Percentiles rank a stretch among this genome's conserved stretches.
phyloP scores from a whole-genome alignment of 2,329 filamentous ascomycete genomes.

The Aspergillus jensenii region DNA sequence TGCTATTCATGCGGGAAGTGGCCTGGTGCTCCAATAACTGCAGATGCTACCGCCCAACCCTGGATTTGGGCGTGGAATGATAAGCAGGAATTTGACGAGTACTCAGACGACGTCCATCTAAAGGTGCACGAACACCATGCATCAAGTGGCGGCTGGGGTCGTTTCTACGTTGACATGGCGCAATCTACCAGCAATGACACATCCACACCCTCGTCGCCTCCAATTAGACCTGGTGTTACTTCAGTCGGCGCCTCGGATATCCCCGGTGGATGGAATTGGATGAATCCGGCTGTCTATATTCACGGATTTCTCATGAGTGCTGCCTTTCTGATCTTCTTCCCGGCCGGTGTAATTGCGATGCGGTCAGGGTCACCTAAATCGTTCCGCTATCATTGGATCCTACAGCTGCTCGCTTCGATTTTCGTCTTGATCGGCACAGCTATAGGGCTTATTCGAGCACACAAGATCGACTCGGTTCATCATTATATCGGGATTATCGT shows the following conservation, averaged over 20 bases:
- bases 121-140: slow-evolving; percentile 1
- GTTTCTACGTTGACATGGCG: slow-evolving; percentile 13
- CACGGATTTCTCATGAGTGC: slow-evolving; percentile 10
- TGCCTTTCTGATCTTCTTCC: slow-evolving; percentile 8
- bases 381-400: slow-evolving; percentile 10
- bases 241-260: slow-evolving; percentile 4
- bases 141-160: slow-evolving; percentile 5
- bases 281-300: neutral
- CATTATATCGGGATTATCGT: slow-evolving; percentile 6
- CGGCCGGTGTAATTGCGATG: slow-evolving; percentile 7
- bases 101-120: slow-evolving; percentile 3
- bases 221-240: neutral
- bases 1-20: slow-evolving; percentile 11
- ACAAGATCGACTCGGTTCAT: slow-evolving; percentile 1
- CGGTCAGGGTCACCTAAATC: slow-evolving; percentile 5
- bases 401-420: slow-evolving; percentile 5
- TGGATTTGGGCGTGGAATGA: slow-evolving; percentile 15
- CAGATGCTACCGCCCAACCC: slow-evolving; percentile 1
- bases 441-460: slow-evolving; percentile 3
- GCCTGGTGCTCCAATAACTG: slow-evolving; percentile 2
- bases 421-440: slow-evolving; percentile 1
- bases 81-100: neutral
- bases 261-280: neutral
- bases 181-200: neutral
- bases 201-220: neutral